phyloP scores from a whole-genome alignment of 495 filamentous ascomycete genomes.

The Aspergillus sparsus region DNA sequence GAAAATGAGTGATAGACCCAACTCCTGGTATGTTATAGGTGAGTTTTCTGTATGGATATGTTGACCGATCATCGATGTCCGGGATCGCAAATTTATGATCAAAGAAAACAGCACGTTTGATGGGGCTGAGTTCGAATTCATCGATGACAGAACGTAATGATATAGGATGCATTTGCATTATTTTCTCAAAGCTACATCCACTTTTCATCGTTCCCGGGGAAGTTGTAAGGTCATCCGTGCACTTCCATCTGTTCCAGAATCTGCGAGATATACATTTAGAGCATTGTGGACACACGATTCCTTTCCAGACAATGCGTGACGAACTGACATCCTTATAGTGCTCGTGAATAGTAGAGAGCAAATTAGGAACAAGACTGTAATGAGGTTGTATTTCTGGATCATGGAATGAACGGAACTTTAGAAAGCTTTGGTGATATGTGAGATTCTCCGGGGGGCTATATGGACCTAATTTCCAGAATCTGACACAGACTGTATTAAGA shows the following conservation, averaged over 20 bases:
- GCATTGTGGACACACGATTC: constrained; percentile 75
- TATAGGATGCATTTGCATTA: constrained; percentile 35
- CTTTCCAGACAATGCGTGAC: constrained; percentile 52
- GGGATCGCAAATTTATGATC: constrained; percentile 21
- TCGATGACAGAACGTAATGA: constrained; percentile 39
- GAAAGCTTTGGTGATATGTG: constrained; percentile 58
- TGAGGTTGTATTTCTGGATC: constrained; percentile 38
- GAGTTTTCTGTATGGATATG: constrained; percentile 29
- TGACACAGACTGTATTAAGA: constrained; percentile 54
- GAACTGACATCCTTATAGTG: constrained; percentile 29
- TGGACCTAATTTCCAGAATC: constrained; percentile 55
- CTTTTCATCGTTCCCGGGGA: constrained; percentile 28
- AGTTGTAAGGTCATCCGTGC: constrained; percentile 32
- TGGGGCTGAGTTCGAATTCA: constrained; percentile 31
- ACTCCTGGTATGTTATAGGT: constrained; percentile 40
- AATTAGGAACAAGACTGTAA: constrained; percentile 36
- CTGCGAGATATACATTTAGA: constrained; percentile 61
- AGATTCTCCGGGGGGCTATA: constrained; percentile 36
- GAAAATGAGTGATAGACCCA: constrained; percentile 66
- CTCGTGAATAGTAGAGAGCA: constrained; percentile 41
- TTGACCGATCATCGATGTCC: constrained; percentile 21
- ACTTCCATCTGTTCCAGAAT: constrained; percentile 67
- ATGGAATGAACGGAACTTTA: constrained; percentile 47
- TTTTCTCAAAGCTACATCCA: constrained; percentile 49
- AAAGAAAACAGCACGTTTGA: constrained; percentile 29